Evolutionary conservation across 805 yeast species (phyloP), one percentile per base, ranked within the genome.

Genomic region (Zygotorulaspora chibaensis): DNA sequence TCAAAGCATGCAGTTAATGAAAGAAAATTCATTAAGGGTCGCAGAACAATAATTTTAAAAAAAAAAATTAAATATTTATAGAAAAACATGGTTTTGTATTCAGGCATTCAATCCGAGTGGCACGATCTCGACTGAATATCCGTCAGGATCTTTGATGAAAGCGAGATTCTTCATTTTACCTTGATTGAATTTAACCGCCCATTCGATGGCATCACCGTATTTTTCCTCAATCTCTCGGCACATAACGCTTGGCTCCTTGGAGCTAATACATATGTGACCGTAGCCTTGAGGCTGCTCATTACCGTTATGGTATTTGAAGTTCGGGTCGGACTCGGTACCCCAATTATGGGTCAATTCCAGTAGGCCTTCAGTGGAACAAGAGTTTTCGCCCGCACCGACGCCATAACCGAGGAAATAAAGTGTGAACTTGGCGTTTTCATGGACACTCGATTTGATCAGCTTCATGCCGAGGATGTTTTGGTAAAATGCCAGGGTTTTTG

Each of bases 321-420:
- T 73, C 13, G 76, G 74, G 51, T 91, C 96, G 16, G 69, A 59
- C 63, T 93, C 99, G 17, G 97, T 87, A 17, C 98, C 99, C 83
- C 88, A 91, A 71, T 93, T 93, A 70, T 88, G 91, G 38, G 98
- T 91, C 62, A 93, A 74, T 69, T 93, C 99, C 45, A 93, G 66
- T 10, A 93, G 68, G 16, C 91, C 83, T 63, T 87, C 88, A 49
- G 81, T 57, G 3, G 62, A 54, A 45, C 72, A 68, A 29, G 71
- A 58, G 35, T 66, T 61, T 35, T 74, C 73, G 45, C 75, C 81
- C 1, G 54, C 42, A 28, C 57, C 56, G 48, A 55, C 69, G 61
- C 57, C 72, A 66, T 81, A 91, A 10, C 89, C 95, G 52, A 93
- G 69, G 69, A 93, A 93, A 71, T 87, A 93, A 29, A 90, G 71